phyloP scores from a whole-genome alignment of 768 basidiomycete species.

The Lentinula sp. region DNA sequence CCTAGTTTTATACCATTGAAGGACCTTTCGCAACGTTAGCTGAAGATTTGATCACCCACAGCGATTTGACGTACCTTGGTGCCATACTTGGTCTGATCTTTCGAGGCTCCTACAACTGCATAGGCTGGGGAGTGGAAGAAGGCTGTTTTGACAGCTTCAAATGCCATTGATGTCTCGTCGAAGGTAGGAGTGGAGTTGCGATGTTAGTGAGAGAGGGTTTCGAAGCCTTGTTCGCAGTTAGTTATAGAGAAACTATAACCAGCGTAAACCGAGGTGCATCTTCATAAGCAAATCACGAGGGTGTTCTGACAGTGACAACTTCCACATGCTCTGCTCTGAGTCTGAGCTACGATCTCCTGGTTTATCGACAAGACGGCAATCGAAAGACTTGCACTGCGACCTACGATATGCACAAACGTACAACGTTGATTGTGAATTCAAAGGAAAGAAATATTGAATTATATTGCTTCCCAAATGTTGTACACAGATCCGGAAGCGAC shows the following conservation, averaged over 20 bases:
- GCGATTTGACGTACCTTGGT: slow-evolving; percentile 37
- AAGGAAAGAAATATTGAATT: neutral
- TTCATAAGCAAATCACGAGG: slow-evolving; percentile 6
- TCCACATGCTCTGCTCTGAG: too few species aligned
- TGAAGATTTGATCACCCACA: neutral
- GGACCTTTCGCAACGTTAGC: slow-evolving; percentile 39
- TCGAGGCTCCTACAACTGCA: slow-evolving; percentile 82
- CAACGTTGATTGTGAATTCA: neutral
- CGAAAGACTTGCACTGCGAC: neutral
- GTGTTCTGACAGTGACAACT: neutral
- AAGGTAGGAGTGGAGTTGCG: too few species aligned
- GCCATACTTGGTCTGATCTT: slow-evolving; percentile 72
- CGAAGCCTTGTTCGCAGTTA: neutral
- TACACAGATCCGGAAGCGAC: neutral
- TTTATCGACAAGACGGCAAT: neutral
- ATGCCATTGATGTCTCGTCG: slow-evolving; percentile 11
- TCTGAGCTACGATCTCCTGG: neutral
- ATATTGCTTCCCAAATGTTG: neutral
- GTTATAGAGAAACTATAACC: neutral
- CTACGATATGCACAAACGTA: neutral
- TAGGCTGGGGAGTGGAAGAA: slow-evolving; percentile 62
- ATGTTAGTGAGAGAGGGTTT: neutral
- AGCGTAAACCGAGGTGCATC: neutral
- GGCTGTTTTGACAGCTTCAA: slow-evolving; percentile 36
- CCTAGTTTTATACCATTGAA: slow-evolving; percentile 71